phyloP scores from a whole-genome alignment of 306 rosid genomes.

The Fragaria vesca region DNA sequence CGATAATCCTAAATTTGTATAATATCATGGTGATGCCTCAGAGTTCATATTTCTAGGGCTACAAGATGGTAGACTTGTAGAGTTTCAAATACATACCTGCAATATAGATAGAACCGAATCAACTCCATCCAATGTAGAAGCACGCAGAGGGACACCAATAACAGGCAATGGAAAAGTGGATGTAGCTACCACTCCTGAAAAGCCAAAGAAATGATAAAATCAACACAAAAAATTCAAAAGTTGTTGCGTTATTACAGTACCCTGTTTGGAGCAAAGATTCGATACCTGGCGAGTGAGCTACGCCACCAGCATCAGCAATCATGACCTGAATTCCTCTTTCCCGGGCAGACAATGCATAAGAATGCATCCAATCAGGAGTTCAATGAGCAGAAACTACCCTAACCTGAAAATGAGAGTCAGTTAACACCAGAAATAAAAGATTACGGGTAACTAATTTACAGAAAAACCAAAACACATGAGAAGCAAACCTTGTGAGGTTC shows the following conservation, averaged over 20 bases:
- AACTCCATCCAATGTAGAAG: slow-evolving; percentile 69
- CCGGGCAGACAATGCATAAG: slow-evolving; percentile 65
- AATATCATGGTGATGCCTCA: neutral
- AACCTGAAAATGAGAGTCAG: slow-evolving; percentile 47
- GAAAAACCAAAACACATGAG: neutral
- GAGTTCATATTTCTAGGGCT: neutral
- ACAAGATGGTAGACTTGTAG: neutral
- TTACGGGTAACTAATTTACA: neutral
- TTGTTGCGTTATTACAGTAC: neutral
- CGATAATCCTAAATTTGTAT: neutral
- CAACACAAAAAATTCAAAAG: slow-evolving; percentile 3
- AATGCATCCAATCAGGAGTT: slow-evolving; percentile 74
- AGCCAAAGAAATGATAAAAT: slow-evolving; percentile 17
- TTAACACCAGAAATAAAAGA: neutral
- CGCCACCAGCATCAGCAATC: slow-evolving; percentile 96
- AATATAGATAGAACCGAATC: slow-evolving; percentile 90
- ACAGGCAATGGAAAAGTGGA: slow-evolving; percentile 67
- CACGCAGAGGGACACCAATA: slow-evolving; percentile 90
- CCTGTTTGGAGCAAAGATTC: slow-evolving; percentile 8
- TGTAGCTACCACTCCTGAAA: slow-evolving; percentile 89
- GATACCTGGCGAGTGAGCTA: slow-evolving; percentile 83
- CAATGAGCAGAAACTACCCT: slow-evolving; percentile 86
- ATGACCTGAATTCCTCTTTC: slow-evolving; percentile 74
- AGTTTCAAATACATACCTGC: slow-evolving; percentile 46
- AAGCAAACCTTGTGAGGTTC: slow-evolving; percentile 69